Evolutionary conservation across 2,329 filamentous ascomycete species (phyloP), one percentile per base, ranked within the genome.

Genomic region (Truncatella angustata): DNA sequence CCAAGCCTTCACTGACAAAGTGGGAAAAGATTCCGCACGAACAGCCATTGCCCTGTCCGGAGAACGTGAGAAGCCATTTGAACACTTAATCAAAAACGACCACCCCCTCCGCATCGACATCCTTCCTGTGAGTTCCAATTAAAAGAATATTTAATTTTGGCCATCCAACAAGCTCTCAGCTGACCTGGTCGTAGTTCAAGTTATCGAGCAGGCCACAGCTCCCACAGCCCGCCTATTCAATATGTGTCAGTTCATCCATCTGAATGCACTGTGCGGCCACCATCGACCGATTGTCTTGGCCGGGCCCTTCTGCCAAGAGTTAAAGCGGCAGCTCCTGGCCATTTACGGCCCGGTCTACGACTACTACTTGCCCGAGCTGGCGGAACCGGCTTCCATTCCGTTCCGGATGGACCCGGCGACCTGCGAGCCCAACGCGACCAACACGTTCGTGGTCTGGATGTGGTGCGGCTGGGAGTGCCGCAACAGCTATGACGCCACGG

Each of bases 401-500:
- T 47, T 47, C 32, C 40, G 24, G 44, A 26, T 36, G 26, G 44
- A 26, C 21, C 46, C 35, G n/a, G 18, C 30, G 32, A 49, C 47
- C 3, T 50, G 47, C 21, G 47, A 50, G 23, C 47, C 47, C 2
- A 39, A 40, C 11, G 14, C 36, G 12, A 18, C 12, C 0, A 50
- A 50, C 10, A 50, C 47, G n/a, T 7, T 28, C 14, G 32, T 16
- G 6, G 47, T 50, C 3, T 30, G 4, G 21, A 40, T 26, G 14
- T 50, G 47, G 47, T 50, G 47, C 20, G 47, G 47, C 23, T 50
- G 47, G 47, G 47, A 50, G 26, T 50, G 47, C 14, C 23, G 36
- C 3, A 28, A 42, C 14, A 42, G 18, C 11, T 28, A 30, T 11
- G 23, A 42, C 21, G 32, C 32, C 18, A 49, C 24, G 18, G n/a